Percentiles rank a stretch among this genome's conserved stretches.
Conservation (phyloP, 2,329 filamentous ascomycete species). For the Nemania abortiva region DNA sequence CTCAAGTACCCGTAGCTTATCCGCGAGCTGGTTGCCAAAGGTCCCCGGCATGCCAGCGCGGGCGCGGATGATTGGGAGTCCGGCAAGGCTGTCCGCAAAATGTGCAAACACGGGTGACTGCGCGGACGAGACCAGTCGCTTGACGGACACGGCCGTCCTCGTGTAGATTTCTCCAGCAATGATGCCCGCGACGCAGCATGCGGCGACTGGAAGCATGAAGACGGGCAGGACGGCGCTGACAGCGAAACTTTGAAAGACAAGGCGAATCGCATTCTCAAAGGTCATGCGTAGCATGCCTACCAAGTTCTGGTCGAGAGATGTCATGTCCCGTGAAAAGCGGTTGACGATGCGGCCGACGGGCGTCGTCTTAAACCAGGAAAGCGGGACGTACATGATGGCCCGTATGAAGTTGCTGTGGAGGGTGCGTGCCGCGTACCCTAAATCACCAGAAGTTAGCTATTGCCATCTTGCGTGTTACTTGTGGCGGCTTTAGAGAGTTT, state of each 20-base stretch:
- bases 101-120: conserved; percentile 68
- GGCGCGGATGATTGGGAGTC: conserved; percentile 65
- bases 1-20: conserved; percentile 61
- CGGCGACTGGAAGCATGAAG: conserved; percentile 57
- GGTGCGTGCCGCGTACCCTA: conserved; percentile 61
- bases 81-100: conserved; percentile 65
- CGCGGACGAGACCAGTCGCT: conserved; percentile 56
- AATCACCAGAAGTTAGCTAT: too few species aligned
- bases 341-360: conserved; percentile 66
- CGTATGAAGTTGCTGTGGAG: conserved; percentile 66
- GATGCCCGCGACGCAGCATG: conserved; percentile 55
- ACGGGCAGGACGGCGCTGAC: conserved; percentile 59
- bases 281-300: conserved; percentile 58
- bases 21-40: conserved; percentile 63
- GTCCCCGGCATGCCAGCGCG: conserved; percentile 60
- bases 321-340: conserved; percentile 68
- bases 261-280: conserved; percentile 54
- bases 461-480: too few species aligned
- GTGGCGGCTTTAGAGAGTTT: too few species aligned
- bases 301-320: conserved; percentile 65
- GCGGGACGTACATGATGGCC: conserved; percentile 65
- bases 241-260: conserved; percentile 54
- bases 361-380: conserved; percentile 68
- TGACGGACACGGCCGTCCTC: conserved; percentile 58
- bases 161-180: conserved; percentile 60